Percentiles rank a stretch among this genome's conserved stretches.
These are phyloP conservation scores for Metarhizium album DNA, from an alignment of 2,329 filamentous ascomycete species.

Conservation along the genomic window DNA sequence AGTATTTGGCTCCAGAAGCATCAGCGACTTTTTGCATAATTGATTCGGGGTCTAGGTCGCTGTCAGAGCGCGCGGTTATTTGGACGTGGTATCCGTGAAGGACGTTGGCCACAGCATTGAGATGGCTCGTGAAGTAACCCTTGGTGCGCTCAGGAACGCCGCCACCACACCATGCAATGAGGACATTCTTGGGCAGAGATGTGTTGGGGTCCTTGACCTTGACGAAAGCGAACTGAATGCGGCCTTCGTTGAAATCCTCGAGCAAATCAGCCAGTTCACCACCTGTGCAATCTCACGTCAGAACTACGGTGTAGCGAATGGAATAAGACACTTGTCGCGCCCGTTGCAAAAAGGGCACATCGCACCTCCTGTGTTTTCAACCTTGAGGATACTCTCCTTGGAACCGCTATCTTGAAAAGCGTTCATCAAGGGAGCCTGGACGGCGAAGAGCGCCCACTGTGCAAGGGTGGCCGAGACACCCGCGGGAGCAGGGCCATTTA, in stretches of 20 bases:
- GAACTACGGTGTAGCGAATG: slow-evolving; percentile 4
- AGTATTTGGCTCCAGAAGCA: slow-evolving; percentile 91
- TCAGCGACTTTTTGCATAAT: slow-evolving; percentile 93
- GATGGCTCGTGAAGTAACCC: slow-evolving; percentile 94
- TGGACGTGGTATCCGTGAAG: slow-evolving; percentile 97
- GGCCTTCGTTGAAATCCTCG: slow-evolving; percentile 93
- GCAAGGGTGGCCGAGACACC: slow-evolving; percentile 68
- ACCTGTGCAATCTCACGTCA: slow-evolving; percentile 41
- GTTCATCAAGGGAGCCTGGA: slow-evolving; percentile 83
- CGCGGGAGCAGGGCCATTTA: slow-evolving; percentile 39
- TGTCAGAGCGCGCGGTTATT: slow-evolving; percentile 86
- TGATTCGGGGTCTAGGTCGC: slow-evolving; percentile 73
- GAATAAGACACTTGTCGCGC: not conserved
- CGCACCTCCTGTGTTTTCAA: slow-evolving; percentile 79
- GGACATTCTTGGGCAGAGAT: slow-evolving; percentile 75
- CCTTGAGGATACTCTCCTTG: slow-evolving; percentile 93
- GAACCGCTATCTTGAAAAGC: slow-evolving; percentile 78
- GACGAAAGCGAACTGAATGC: slow-evolving; percentile 92
- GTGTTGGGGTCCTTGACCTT: slow-evolving; percentile 96
- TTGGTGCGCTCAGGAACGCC: slow-evolving; percentile 98
- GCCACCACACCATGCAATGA: slow-evolving; percentile 95
- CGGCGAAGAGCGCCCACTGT: slow-evolving; percentile 90
- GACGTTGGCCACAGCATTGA: slow-evolving; percentile 79
- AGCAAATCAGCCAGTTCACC: slow-evolving; percentile 83
- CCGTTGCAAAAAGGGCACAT: not conserved